Conservation (phyloP, 1,284 basidiomycete species). For the Sporisorium iseilematis-ciliati region DNA sequence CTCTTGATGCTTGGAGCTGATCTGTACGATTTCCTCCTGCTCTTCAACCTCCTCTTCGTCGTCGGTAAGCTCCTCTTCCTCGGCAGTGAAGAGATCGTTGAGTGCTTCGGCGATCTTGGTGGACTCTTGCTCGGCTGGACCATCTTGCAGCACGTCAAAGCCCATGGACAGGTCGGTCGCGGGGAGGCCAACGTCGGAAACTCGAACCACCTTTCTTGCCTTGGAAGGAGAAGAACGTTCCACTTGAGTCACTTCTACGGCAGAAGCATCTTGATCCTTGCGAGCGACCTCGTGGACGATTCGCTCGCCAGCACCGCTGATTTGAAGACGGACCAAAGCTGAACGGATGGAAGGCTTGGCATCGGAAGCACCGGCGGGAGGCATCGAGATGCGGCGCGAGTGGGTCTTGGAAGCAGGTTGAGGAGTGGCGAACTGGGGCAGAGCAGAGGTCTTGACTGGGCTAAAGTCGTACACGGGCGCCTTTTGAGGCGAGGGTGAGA, state of each 20-base stretch:
- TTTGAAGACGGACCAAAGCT: slow-evolving; percentile 39
- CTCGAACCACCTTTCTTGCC: slow-evolving; percentile 28
- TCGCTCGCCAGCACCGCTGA: slow-evolving; percentile 38
- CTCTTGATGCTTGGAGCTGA: slow-evolving; percentile 19
- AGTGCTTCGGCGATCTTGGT: slow-evolving; percentile 34
- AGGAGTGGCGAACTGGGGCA: slow-evolving; percentile 42
- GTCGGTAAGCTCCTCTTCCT: slow-evolving; percentile 43
- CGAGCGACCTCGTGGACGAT: slow-evolving; percentile 23
- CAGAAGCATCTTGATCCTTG: background rate
- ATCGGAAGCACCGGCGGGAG: slow-evolving; percentile 23
- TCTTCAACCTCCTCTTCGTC: slow-evolving; percentile 37
- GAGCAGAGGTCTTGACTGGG: slow-evolving; percentile 32
- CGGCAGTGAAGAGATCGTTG: slow-evolving; percentile 41
- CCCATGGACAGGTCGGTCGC: slow-evolving; percentile 45
- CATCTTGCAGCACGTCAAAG: slow-evolving; percentile 32
- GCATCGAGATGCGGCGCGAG: slow-evolving; percentile 37
- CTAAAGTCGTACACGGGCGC: slow-evolving; percentile 22
- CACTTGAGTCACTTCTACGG: background rate
- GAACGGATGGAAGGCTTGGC: slow-evolving; percentile 29
- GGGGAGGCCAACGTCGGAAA: slow-evolving; percentile 44
- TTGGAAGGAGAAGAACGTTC: slow-evolving; percentile 30
- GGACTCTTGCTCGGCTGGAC: slow-evolving; percentile 15
- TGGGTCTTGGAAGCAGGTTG: slow-evolving; percentile 27
- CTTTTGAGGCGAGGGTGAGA: slow-evolving; percentile 22
- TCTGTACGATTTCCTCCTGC: slow-evolving; percentile 37